These are phyloP conservation scores for Boletus rex-veris DNA, from an alignment of 768 basidiomycete genomes.

Conservation along the genomic window DNA sequence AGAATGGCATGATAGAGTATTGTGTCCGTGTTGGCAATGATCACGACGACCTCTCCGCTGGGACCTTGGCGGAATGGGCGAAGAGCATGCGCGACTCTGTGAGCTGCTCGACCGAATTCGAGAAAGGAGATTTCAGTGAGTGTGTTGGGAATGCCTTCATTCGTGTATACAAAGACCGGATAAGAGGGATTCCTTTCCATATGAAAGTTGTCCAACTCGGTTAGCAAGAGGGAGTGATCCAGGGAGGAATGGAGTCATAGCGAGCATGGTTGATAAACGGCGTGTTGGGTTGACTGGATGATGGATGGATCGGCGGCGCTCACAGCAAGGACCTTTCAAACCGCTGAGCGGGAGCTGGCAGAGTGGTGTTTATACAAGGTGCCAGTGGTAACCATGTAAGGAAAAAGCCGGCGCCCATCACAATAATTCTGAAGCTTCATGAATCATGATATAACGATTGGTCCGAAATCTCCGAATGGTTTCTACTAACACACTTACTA, in stretches of 20 bases:
- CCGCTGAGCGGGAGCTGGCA: no score
- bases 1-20: conserved; percentile 33
- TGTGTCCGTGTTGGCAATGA: conserved; percentile 31
- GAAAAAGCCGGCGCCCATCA: no score
- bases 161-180: conserved; percentile 18
- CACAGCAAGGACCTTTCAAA: background rate
- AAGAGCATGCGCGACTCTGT: conserved; percentile 38
- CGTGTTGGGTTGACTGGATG: background rate
- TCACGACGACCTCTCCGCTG: conserved; percentile 18
- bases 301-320: background rate
- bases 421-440: no score
- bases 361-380: no score
- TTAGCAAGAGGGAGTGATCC: conserved; percentile 20
- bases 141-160: conserved; percentile 6
- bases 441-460: no score
- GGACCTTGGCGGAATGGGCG: conserved; percentile 31
- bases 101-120: conserved; percentile 30
- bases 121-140: conserved; percentile 22
- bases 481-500: no score
- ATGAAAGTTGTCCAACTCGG: conserved; percentile 26
- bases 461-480: no score
- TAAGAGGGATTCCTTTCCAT: conserved; percentile 21
- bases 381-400: no score
- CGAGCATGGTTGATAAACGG: conserved; percentile 1
- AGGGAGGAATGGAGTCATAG: conserved; percentile 15